Conservation (phyloP, 257 asterid species). For the Nicotiana tabacum region DNA sequence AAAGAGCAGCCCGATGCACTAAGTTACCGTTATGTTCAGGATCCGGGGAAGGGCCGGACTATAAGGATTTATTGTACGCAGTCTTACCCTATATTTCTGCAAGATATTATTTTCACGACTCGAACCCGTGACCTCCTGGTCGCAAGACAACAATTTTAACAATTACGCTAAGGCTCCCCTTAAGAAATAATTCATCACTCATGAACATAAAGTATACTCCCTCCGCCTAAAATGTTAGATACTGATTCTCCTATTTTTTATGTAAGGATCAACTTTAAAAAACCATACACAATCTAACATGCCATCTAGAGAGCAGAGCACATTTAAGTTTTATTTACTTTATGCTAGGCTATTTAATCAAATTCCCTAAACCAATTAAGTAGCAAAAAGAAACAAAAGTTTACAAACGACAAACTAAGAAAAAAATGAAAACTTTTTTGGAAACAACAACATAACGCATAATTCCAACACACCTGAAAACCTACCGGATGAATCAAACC, state of each 20-base stretch:
- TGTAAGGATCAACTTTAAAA: too few species aligned
- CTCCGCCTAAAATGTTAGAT: neutral
- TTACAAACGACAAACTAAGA: neutral
- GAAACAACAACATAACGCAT: neutral
- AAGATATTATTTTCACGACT: too few species aligned
- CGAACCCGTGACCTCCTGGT: too few species aligned
- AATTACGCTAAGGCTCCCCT: too few species aligned
- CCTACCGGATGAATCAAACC: conserved; percentile 23
- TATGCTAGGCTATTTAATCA: neutral
- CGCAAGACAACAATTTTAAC: too few species aligned
- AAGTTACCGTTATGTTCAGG: too few species aligned
- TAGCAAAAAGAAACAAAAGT: neutral
- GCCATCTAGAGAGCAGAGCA: neutral
- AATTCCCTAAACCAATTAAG: neutral
- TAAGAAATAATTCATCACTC: neutral
- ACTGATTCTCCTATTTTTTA: neutral
- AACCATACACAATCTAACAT: neutral
- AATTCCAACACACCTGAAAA: conserved; percentile 27
- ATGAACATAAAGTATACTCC: neutral
- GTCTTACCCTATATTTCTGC: too few species aligned
- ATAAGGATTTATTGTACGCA: too few species aligned
- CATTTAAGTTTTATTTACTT: neutral
- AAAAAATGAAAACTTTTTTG: neutral
- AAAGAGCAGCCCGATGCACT: too few species aligned
- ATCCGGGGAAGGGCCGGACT: too few species aligned